A percentile compares a stretch with the other conserved stretches of the same genome.
phyloP scores from a whole-genome alignment of 306 rosid genomes.

The Sechiopsis laciniata region DNA sequence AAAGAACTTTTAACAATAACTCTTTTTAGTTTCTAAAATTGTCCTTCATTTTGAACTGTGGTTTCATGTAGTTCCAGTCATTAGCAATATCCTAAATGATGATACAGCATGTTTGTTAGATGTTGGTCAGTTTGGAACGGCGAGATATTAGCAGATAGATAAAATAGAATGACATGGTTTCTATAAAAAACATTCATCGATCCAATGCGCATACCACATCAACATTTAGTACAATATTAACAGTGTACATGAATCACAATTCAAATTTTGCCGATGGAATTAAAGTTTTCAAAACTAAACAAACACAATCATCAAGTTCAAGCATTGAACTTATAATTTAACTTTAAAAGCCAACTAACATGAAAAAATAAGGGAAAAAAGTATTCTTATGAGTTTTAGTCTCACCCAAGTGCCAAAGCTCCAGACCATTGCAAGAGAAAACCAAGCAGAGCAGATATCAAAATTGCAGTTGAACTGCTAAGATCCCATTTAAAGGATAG shows the following conservation, averaged over 20 bases:
- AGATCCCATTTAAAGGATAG: conserved; percentile 70
- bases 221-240: not conserved
- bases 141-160: no score
- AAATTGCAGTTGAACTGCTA: conserved; percentile 46
- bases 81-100: not conserved
- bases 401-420: conserved; percentile 94
- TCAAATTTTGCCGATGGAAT: not conserved
- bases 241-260: not conserved
- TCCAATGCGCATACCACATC: not conserved
- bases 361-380: not conserved
- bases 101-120: not conserved
- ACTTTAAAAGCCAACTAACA: not conserved
- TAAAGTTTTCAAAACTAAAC: not conserved
- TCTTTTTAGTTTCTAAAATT: not conserved
- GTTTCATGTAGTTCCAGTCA: no score
- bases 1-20: no score
- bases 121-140: not conserved
- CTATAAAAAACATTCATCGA: no score
- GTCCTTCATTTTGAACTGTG: not conserved
- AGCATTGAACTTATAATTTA: not conserved
- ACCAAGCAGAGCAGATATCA: conserved; percentile 77
- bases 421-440: conserved; percentile 98
- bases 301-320: not conserved
- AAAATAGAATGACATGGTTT: no score
- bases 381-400: not conserved